A percentile compares a stretch with the other conserved stretches of the same genome.
phyloP scores from a whole-genome alignment of 1,284 basidiomycete genomes.

The Neotropicomus parvogracilis region DNA sequence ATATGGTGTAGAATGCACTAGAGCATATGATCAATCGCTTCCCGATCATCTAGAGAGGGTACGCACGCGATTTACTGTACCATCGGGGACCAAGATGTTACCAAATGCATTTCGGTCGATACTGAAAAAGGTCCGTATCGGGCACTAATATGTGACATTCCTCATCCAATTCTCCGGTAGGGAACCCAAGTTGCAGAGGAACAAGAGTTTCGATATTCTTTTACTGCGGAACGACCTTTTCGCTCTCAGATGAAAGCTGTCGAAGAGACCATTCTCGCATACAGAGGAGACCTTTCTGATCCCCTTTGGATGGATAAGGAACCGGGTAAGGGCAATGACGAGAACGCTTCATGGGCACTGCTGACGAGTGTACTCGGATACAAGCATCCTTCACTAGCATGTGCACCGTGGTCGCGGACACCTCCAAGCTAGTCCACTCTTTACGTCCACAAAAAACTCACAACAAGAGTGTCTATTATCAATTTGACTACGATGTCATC shows the following conservation, averaged over 20 bases:
- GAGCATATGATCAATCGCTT: conserved; percentile 28
- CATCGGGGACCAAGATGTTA: conserved; percentile 12
- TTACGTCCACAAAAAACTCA: neutral
- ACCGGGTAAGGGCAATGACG: conserved; percentile 5
- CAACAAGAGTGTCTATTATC: conserved; percentile 6
- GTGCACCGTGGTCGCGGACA: conserved; percentile 12
- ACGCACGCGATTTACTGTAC: neutral
- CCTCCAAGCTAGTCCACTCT: conserved; percentile 3
- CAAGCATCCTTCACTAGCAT: conserved; percentile 11
- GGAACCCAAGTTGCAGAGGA: neutral
- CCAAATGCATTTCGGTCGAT: neutral
- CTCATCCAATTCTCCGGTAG: neutral
- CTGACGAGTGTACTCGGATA: neutral
- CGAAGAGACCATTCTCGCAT: conserved; percentile 7
- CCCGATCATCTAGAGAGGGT: conserved; percentile 34
- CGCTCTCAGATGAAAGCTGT: neutral
- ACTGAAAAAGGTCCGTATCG: neutral
- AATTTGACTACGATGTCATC: conserved; percentile 1
- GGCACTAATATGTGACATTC: neutral
- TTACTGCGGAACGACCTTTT: neutral
- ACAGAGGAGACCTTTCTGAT: conserved; percentile 6
- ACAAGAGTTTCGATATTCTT: neutral
- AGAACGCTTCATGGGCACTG: neutral
- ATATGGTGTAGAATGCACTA: conserved; percentile 36
- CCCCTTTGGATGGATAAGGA: conserved; percentile 22